phyloP scores from a whole-genome alignment of 2,329 filamentous ascomycete genomes.

The Botrytis byssoidea region DNA sequence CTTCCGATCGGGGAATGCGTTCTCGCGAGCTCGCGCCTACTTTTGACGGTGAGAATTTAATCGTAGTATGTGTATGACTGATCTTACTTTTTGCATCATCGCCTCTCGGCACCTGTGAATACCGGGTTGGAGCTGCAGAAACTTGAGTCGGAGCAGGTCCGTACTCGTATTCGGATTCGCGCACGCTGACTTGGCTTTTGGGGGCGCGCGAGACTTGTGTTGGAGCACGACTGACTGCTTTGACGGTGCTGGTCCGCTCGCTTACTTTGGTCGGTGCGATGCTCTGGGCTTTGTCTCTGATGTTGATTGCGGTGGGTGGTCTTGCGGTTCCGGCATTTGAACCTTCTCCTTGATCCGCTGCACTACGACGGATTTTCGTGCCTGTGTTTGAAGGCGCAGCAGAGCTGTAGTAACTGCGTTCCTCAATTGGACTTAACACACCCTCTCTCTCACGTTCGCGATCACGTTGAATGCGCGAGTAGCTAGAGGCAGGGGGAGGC shows the following conservation, averaged over 20 bases:
- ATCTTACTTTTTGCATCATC: slow-evolving; percentile 8
- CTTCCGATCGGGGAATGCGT: slow-evolving; percentile 11
- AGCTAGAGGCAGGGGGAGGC: slow-evolving; percentile 13
- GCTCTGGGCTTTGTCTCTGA: not conserved
- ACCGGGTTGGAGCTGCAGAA: not conserved
- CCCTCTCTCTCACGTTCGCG: slow-evolving; percentile 19
- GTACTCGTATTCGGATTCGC: slow-evolving; percentile 16
- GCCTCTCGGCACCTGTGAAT: not conserved
- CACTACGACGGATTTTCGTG: not conserved
- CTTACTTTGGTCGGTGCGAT: slow-evolving; percentile 2
- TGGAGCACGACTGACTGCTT: slow-evolving; percentile 5
- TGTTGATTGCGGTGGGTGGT: slow-evolving; percentile 16
- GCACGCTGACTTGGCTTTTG: slow-evolving; percentile 1
- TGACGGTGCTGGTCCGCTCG: slow-evolving; percentile 7
- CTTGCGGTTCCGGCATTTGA: slow-evolving; percentile 11
- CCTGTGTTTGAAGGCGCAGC: not conserved
- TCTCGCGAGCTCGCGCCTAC: not conserved
- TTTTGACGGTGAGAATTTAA: slow-evolving; percentile 10
- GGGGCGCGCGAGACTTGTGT: not conserved
- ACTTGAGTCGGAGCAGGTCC: not conserved
- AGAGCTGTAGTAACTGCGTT: slow-evolving; percentile 16
- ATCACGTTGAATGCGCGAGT: slow-evolving; percentile 7
- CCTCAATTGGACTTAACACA: not conserved
- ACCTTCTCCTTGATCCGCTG: slow-evolving; percentile 1
- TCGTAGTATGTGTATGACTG: slow-evolving; percentile 10